Conservation (phyloP, 2,329 filamentous ascomycete genomes). For the Penicillium sp. region DNA sequence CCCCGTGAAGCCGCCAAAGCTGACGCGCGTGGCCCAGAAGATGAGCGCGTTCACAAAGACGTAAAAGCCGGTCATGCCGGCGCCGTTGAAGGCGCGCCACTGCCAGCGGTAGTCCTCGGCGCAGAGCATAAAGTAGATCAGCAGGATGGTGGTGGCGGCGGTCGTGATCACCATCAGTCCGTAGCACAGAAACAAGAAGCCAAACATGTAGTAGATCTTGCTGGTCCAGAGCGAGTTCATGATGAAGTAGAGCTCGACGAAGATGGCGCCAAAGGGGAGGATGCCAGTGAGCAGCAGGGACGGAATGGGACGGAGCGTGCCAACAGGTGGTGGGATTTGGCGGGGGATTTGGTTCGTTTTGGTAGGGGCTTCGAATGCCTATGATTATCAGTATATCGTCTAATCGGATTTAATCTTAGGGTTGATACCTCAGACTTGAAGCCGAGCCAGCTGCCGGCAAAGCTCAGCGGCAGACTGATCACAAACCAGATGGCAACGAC, state of each 20-base stretch:
- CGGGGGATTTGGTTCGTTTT: conserved; percentile 97
- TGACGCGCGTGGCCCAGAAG: conserved; percentile 86
- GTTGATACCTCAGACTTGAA: conserved; percentile 63
- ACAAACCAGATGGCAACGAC: conserved; percentile 94
- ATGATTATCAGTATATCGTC: conserved; percentile 12
- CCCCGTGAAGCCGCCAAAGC: conserved; percentile 77
- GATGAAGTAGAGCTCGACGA: conserved; percentile 98
- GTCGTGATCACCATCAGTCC: conserved; percentile 95
- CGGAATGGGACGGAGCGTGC: conserved; percentile 80
- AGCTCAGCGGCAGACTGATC: conserved; percentile 87
- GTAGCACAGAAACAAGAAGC: conserved; percentile 96
- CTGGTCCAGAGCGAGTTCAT: conserved; percentile 99
- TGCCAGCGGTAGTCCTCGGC: conserved; percentile 99
- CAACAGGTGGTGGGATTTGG: conserved; percentile 81
- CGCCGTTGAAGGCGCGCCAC: conserved; percentile 89
- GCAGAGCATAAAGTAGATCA: conserved; percentile 95
- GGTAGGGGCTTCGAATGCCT: conserved; percentile 71
- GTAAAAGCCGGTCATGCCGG: conserved; percentile 84
- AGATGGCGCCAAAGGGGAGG: conserved; percentile 92
- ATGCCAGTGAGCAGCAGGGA: conserved; percentile 90
- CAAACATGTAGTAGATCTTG: conserved; percentile 99
- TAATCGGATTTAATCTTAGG: neutral
- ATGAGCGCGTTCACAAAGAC: conserved; percentile 88
- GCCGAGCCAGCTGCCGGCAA: conserved; percentile 87
- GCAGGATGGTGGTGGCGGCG: conserved; percentile 83